These are phyloP conservation scores for Gillenia trifoliata DNA, from an alignment of 306 rosid genomes.

Conservation along the genomic window DNA sequence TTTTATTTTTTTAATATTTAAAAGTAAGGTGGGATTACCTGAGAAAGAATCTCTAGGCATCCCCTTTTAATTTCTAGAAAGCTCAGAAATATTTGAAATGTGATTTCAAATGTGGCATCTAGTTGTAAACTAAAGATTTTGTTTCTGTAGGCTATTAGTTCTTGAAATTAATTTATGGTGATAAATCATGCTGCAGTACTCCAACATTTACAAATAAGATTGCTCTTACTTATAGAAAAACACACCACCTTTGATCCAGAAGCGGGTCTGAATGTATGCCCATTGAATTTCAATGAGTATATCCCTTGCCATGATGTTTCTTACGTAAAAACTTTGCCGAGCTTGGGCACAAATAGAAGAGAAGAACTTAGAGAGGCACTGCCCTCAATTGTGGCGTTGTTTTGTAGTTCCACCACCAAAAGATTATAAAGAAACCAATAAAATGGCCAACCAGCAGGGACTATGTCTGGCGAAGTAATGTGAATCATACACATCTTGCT, in stretches of 20 bases:
- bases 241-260: conserved; percentile 50
- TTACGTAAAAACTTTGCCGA: conserved; percentile 48
- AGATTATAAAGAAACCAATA: conserved; percentile 80
- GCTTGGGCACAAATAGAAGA: conserved; percentile 59
- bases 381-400: conserved; percentile 74
- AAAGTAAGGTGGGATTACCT: neutral
- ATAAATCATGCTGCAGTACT: conserved; percentile 22
- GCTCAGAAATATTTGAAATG: neutral
- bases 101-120: neutral
- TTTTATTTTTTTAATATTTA: neutral
- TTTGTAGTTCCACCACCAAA: conserved; percentile 86
- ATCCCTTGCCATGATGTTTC: conserved; percentile 77
- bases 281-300: conserved; percentile 65
- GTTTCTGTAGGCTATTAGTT: conserved; percentile 4
- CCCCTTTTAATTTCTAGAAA: neutral
- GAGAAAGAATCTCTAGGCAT: neutral
- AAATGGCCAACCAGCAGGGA: conserved; percentile 90
- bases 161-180: neutral
- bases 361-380: conserved; percentile 88
- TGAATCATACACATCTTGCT: conserved; percentile 85
- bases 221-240: conserved; percentile 48
- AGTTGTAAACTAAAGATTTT: neutral
- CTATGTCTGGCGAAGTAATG: conserved; percentile 91
- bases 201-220: conserved; percentile 49
- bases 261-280: conserved; percentile 75